Conservation (phyloP, 2,329 filamentous ascomycete species). For the Pyricularia pennisetigena region DNA sequence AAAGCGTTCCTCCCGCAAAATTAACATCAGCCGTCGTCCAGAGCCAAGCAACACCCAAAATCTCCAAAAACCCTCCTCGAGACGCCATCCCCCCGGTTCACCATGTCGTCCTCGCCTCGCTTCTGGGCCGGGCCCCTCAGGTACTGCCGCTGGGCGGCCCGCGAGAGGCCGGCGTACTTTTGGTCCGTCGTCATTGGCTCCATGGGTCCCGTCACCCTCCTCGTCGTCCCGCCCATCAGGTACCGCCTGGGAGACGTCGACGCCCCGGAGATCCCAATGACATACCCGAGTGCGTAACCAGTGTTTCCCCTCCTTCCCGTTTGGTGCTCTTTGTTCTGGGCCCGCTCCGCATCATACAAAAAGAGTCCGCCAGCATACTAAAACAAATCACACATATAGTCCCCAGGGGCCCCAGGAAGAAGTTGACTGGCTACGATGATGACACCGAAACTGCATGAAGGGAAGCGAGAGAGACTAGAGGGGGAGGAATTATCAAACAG, state of each 20-base stretch:
- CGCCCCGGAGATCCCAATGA: slow-evolving; percentile 66
- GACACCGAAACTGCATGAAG: slow-evolving; percentile 16
- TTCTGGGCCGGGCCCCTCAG: slow-evolving; percentile 80
- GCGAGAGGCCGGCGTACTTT: slow-evolving; percentile 86
- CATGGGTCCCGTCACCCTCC: slow-evolving; percentile 60
- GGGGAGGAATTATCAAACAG: neutral
- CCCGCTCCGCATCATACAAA: neutral
- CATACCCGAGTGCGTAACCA: slow-evolving; percentile 74
- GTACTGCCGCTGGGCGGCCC: slow-evolving; percentile 80
- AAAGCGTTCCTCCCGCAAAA: neutral
- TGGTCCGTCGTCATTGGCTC: slow-evolving; percentile 70
- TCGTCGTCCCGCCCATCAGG: slow-evolving; percentile 66
- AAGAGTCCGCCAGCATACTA: neutral
- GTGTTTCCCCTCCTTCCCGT: neutral
- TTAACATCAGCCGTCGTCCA: neutral
- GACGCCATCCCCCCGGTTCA: neutral
- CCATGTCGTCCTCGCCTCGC: slow-evolving; percentile 56
- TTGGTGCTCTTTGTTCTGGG: neutral
- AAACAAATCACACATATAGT: slow-evolving; percentile 26
- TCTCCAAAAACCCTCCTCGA: neutral
- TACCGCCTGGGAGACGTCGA: slow-evolving; percentile 63
- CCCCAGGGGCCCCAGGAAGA: slow-evolving; percentile 48
- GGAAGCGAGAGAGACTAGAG: neutral
- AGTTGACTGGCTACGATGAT: slow-evolving; percentile 51
- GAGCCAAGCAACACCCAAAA: neutral